Conservation (phyloP, 2,329 filamentous ascomycete genomes). For the Monilinia vaccinii-corymbosi region DNA sequence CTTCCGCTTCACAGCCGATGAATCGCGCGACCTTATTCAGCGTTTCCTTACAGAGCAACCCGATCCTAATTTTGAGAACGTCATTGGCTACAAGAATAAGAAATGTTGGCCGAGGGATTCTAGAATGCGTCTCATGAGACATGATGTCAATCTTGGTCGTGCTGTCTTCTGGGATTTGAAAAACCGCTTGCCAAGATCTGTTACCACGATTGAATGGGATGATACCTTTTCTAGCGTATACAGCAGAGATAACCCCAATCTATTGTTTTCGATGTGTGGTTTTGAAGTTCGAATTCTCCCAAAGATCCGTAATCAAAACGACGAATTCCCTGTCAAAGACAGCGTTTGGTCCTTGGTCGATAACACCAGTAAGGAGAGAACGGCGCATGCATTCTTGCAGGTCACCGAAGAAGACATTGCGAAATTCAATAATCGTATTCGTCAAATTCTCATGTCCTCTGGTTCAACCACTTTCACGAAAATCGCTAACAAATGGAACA, state of each 20-base stretch:
- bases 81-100: constrained; percentile 98
- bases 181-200: constrained; percentile 85
- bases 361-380: constrained; percentile 93
- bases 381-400: constrained; percentile 93
- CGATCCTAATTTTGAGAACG: constrained; percentile 98
- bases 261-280: constrained; percentile 95
- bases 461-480: constrained; percentile 99
- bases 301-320: constrained; percentile 89
- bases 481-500: constrained; percentile 99
- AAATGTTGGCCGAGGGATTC: constrained; percentile 99
- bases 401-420: constrained; percentile 97
- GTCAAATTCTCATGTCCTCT: constrained; percentile 98
- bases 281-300: constrained; percentile 96
- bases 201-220: constrained; percentile 98
- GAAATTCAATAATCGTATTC: constrained; percentile 98
- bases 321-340: constrained; percentile 95
- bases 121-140: constrained; percentile 95
- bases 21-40: constrained; percentile 92
- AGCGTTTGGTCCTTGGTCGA: constrained; percentile 97
- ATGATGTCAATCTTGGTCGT: constrained; percentile 94
- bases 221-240: constrained; percentile 98
- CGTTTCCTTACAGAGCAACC: constrained; percentile 96
- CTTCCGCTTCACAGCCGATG: constrained; percentile 85
- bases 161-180: constrained; percentile 99
- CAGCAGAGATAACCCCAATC: constrained; percentile 92